A percentile compares a stretch with the other conserved stretches of the same genome.
Evolutionary conservation across 257 asterid species (phyloP).

Genomic region (Solanum chaucha): DNA sequence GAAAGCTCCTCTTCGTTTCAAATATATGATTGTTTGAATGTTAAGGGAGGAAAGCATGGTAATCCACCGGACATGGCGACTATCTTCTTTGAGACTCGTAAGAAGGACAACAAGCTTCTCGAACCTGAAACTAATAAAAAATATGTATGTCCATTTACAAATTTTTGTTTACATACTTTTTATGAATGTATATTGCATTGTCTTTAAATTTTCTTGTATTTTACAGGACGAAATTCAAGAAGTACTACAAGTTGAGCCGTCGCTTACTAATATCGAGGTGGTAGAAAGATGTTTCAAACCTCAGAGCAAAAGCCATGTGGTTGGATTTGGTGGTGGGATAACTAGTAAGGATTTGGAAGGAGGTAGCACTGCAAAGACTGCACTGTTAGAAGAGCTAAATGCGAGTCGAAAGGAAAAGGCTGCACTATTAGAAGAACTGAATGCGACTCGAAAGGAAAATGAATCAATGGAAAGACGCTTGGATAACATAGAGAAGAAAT

Average conservation of each 20-base stretch:
- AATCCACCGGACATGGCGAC: not conserved
- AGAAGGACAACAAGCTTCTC: too few species aligned
- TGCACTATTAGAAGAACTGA: not conserved
- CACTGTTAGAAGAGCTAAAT: too few species aligned
- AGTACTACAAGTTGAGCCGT: not conserved
- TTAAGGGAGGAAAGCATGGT: not conserved
- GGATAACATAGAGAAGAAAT: too few species aligned
- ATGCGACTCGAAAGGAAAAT: too few species aligned
- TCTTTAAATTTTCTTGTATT: not conserved
- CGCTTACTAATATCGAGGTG: not conserved
- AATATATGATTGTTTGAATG: not conserved
- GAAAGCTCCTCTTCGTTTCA: not conserved
- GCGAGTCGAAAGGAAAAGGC: too few species aligned
- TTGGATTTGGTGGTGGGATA: too few species aligned
- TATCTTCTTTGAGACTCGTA: too few species aligned
- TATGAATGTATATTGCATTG: not conserved
- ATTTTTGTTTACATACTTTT: not conserved
- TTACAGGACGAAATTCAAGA: not conserved
- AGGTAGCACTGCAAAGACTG: too few species aligned
- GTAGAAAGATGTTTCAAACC: not conserved
- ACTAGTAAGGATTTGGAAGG: too few species aligned
- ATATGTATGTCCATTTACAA: not conserved
- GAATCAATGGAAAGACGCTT: too few species aligned
- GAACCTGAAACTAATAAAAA: not conserved
- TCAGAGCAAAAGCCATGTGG: not conserved